Evolutionary conservation across 2,329 filamentous ascomycete species (phyloP).

Genomic region (Talaromyces islandicus): DNA sequence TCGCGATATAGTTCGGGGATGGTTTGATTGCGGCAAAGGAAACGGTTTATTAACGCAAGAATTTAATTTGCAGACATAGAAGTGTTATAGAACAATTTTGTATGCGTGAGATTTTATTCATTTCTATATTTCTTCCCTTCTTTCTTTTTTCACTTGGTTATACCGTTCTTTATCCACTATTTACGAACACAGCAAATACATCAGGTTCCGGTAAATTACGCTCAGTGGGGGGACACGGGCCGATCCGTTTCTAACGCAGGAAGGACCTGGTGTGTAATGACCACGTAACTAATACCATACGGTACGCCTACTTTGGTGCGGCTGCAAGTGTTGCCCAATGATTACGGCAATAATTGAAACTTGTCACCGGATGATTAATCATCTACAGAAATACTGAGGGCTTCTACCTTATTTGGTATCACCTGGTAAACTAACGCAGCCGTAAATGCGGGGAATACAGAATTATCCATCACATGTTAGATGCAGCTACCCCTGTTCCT

Average conservation of each 20-base stretch:
- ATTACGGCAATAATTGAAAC: background rate
- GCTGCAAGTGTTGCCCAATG: background rate
- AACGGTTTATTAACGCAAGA: background rate
- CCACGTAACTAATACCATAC: background rate
- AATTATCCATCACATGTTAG: background rate
- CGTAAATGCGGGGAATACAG: background rate
- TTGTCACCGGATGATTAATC: background rate
- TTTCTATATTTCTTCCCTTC: background rate
- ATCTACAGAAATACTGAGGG: background rate
- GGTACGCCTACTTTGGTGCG: background rate
- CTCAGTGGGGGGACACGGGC: background rate
- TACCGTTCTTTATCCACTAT: background rate
- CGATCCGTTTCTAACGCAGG: background rate
- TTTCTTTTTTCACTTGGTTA: background rate
- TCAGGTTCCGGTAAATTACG: background rate
- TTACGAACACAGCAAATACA: background rate
- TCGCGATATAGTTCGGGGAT: background rate
- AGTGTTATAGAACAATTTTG: background rate
- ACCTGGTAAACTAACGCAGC: background rate
- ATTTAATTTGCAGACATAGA: background rate
- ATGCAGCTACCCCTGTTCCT: background rate
- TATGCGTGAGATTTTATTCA: background rate
- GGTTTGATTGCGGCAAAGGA: background rate
- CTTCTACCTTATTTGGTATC: background rate
- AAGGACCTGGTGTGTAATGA: background rate